Base-by-base conservation (phyloP, 2,329 filamentous ascomycete genomes). In the Penicillium italicum region DNA sequence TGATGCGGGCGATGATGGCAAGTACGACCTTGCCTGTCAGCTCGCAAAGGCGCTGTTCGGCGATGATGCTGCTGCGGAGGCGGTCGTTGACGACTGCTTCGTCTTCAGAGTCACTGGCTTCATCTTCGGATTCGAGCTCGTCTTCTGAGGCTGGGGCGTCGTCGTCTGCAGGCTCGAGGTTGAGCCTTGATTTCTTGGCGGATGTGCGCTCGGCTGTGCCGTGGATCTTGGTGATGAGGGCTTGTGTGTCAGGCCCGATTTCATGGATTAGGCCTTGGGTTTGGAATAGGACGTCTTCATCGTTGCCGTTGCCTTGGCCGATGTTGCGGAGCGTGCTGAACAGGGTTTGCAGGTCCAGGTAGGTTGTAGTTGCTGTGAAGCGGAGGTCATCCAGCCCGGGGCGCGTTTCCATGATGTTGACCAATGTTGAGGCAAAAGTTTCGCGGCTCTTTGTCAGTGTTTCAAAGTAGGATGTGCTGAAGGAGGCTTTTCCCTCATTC, bases 1-100 rank as follows among this genome's bases (percentile, higher is more conserved):
- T 79, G 38, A 91, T 85, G 50, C 85, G 85, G 20, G 86, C 90
- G 10, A 89, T 79, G 22, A 96, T 85, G 12, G 87, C 88, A 40
- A 96, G 82, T 36, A 97, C 89, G 41, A 96, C 84, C 70, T 94
- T 95, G 59, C 86, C 88, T 0, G 92, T 87, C 26, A 97, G 79
- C 65, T 93, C 88, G 73, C 93, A 97, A 0, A 97, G 82, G 20
- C 86, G 84, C 69, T 93, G 88, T 73, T 97, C 94, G 0, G 91
- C 86, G 56, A 92, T 81, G 33, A 97, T 81, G 54, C 86, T 84
- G 37, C 82, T 81, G 45, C 86, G 81, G 62, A 84, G 78, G 55
- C 84, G 81, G 66, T 89, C 72, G n/a, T 66, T 69, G n/a, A 54
- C 61, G 5, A 69, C 65, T 2, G 73, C 79, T 42, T 74, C 70